phyloP scores from a whole-genome alignment of 345 rosid species.

The Salix brachista region DNA sequence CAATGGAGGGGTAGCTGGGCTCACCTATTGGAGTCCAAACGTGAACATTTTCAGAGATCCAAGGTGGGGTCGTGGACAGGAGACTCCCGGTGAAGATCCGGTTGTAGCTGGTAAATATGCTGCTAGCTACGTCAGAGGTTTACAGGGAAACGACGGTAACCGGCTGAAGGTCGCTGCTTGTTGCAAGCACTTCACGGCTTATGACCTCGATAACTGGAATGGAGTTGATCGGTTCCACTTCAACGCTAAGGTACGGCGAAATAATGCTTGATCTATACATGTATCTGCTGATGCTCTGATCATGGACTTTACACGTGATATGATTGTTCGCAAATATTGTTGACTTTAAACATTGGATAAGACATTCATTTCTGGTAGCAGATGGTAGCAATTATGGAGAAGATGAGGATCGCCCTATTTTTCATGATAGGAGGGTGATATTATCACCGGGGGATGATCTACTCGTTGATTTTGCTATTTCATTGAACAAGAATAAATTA shows the following conservation, averaged over 20 bases:
- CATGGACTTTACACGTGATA: background rate
- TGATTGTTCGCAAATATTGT: background rate
- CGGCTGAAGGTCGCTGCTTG: slow-evolving; percentile 34
- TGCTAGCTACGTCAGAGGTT: slow-evolving; percentile 19
- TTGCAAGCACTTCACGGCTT: slow-evolving; percentile 34
- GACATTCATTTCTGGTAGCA: too few relatives aligned
- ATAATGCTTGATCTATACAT: background rate
- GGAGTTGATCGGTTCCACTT: slow-evolving; percentile 38
- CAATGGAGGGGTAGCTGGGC: slow-evolving; percentile 26
- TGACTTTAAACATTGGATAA: background rate
- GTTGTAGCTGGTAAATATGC: slow-evolving; percentile 17
- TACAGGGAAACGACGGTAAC: slow-evolving; percentile 28
- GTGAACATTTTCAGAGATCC: slow-evolving; percentile 26
- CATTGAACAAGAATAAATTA: too few relatives aligned
- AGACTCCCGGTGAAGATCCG: slow-evolving; percentile 32
- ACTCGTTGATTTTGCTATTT: background rate
- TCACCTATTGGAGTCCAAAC: slow-evolving; percentile 31
- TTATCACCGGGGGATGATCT: background rate
- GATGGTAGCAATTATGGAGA: background rate
- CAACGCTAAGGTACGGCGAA: slow-evolving; percentile 21
- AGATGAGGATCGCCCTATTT: background rate
- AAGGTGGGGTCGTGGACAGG: slow-evolving; percentile 33
- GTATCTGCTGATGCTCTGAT: background rate
- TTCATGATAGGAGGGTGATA: background rate
- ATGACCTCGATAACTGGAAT: slow-evolving; percentile 35